phyloP scores from a whole-genome alignment of 2,329 filamentous ascomycete genomes.

The Talaromyces piceae region DNA sequence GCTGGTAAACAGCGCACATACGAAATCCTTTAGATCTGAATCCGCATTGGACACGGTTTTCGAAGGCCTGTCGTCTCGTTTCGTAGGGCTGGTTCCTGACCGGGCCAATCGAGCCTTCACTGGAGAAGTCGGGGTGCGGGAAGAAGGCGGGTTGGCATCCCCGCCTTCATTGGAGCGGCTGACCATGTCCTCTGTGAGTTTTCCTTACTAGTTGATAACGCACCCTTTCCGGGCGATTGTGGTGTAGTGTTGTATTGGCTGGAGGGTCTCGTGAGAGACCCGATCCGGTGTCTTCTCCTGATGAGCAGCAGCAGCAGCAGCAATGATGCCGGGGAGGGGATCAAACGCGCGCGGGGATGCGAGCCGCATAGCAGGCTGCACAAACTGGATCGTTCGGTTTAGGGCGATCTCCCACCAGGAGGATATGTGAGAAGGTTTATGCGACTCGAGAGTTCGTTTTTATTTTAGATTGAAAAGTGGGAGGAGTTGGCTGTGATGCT shows the following conservation, averaged over 20 bases:
- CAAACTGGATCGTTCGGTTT: background rate
- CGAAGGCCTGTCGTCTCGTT: conserved; percentile 43
- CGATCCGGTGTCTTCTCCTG: background rate
- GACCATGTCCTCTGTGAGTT: conserved; percentile 27
- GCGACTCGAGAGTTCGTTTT: background rate
- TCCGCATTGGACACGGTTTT: conserved; percentile 46
- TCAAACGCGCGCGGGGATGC: conserved; percentile 12
- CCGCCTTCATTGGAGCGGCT: conserved; percentile 30
- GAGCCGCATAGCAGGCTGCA: conserved; percentile 18
- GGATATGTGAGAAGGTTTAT: background rate
- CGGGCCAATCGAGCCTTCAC: conserved; percentile 30
- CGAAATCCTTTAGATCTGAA: conserved; percentile 44
- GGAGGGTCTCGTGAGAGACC: background rate
- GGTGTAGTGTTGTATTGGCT: background rate
- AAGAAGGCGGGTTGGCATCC: conserved; percentile 28
- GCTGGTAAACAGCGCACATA: conserved; percentile 22
- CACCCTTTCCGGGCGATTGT: background rate
- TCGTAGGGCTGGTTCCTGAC: conserved; percentile 39
- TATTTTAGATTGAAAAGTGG: background rate
- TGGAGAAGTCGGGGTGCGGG: conserved; percentile 29
- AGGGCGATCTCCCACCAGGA: background rate
- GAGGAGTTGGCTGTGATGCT: background rate
- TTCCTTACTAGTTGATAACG: background rate
- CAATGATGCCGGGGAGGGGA: conserved; percentile 11
- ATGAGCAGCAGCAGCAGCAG: background rate